These are phyloP conservation scores for Scedosporium boydii DNA, from an alignment of 2,329 filamentous ascomycete species.

Conservation along the genomic window DNA sequence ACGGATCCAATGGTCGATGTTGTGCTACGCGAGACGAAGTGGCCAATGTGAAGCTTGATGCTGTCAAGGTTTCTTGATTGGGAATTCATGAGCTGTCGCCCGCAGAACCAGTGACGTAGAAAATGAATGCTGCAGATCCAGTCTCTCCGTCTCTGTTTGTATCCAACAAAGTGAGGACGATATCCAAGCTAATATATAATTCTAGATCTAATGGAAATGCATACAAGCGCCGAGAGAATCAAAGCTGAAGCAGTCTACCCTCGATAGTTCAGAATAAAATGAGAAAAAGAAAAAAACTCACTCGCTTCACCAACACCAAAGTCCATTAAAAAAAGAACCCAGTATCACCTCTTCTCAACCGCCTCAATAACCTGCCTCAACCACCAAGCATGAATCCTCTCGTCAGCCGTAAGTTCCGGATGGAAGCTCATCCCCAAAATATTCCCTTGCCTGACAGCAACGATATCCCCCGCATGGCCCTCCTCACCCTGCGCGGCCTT, in stretches of 20 bases:
- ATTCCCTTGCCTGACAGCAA: constrained; percentile 84
- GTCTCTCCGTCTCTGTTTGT: no score
- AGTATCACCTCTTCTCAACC: not conserved
- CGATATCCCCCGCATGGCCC: constrained; percentile 59
- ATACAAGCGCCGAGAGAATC: no score
- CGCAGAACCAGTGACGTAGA: not conserved
- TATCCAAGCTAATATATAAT: no score
- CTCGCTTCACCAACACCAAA: not conserved
- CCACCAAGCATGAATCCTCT: constrained; percentile 92
- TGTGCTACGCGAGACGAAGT: no score
- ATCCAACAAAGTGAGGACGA: no score
- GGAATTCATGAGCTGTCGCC: no score
- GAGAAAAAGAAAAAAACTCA: not conserved
- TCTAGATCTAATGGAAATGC: no score
- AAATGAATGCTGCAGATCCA: no score
- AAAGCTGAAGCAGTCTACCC: no score
- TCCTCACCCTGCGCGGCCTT: constrained; percentile 28
- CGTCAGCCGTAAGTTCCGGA: constrained; percentile 81
- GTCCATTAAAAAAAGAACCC: not conserved
- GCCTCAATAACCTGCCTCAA: constrained; percentile 47
- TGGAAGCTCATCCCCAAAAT: constrained; percentile 94
- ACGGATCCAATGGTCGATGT: not conserved
- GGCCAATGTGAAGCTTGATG: no score
- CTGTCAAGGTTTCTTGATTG: no score
- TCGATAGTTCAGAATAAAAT: not conserved